Evolutionary conservation across 257 asterid genomes (phyloP).

Genomic region (Eustoma russellianum): DNA sequence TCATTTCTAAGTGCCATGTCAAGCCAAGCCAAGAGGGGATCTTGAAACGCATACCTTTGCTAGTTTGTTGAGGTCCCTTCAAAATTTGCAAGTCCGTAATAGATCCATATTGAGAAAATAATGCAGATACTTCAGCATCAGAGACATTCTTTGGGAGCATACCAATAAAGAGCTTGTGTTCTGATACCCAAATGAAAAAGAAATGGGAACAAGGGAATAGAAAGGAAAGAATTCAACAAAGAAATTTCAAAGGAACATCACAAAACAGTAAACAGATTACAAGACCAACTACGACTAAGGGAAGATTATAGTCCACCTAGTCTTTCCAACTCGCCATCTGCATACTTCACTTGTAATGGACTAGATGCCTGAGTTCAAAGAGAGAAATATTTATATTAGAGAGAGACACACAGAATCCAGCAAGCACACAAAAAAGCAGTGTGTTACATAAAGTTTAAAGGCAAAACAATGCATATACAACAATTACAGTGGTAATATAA

Average conservation of each 20-base stretch:
- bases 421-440: not conserved
- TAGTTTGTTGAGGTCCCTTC: slow-evolving; percentile 86
- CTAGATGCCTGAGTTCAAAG: slow-evolving; percentile 74
- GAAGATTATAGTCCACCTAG: slow-evolving; percentile 52
- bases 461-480: no score
- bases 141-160: slow-evolving; percentile 95
- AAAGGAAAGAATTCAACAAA: not conserved
- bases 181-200: slow-evolving; percentile 29
- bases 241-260: slow-evolving; percentile 2
- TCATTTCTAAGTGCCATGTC: not conserved
- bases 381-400: slow-evolving; percentile 28
- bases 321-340: slow-evolving; percentile 99
- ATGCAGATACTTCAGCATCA: slow-evolving; percentile 63
- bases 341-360: slow-evolving; percentile 97
- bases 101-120: slow-evolving; percentile 84
- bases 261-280: slow-evolving; percentile 9
- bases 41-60: slow-evolving; percentile 55
- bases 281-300: slow-evolving; percentile 3
- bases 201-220: slow-evolving; percentile 8
- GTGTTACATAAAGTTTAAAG: no score
- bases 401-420: slow-evolving; percentile 9
- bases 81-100: slow-evolving; percentile 80
- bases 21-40: slow-evolving; percentile 3
- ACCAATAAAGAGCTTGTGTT: slow-evolving; percentile 91
- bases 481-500: no score